Percentiles rank a stretch among this genome's conserved stretches.
Conservation (phyloP, 2,329 filamentous ascomycete species). For the Fusarium tjaetaba region DNA sequence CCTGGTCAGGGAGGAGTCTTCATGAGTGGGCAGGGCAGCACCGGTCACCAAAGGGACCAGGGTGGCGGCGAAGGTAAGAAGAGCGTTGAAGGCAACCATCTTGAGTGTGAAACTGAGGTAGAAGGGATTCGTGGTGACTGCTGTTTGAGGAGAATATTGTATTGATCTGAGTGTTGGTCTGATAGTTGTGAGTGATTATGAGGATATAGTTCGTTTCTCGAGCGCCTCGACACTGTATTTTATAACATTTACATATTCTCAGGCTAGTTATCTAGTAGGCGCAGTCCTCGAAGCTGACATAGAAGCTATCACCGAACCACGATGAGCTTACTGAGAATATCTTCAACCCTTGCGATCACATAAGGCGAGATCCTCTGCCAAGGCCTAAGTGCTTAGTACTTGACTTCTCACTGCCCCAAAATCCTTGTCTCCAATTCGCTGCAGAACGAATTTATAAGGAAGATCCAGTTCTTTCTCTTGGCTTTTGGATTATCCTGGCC, state of each 20-base stretch:
- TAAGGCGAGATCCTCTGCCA: not conserved
- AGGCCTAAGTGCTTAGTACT: not conserved
- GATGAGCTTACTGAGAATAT: not conserved
- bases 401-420: not conserved
- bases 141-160: not conserved
- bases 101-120: not conserved
- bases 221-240: fast-evolving
- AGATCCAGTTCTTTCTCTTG: not conserved
- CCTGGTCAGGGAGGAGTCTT: not conserved
- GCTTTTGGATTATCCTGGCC: not conserved
- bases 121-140: fast-evolving
- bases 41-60: fast-evolving
- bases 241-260: fast-evolving
- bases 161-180: too few relatives aligned
- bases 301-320: fast-evolving
- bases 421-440: not conserved
- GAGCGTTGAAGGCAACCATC: not conserved
- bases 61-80: fast-evolving
- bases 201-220: not conserved
- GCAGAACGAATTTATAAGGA: not conserved
- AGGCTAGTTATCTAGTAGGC: fast-evolving
- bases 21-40: not conserved
- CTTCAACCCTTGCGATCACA: not conserved
- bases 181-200: not conserved
- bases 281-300: fast-evolving